A percentile compares a stretch with the other conserved stretches of the same genome.
Conservation (phyloP, 23 red algal species). For the Gracilariopsis chorda region DNA sequence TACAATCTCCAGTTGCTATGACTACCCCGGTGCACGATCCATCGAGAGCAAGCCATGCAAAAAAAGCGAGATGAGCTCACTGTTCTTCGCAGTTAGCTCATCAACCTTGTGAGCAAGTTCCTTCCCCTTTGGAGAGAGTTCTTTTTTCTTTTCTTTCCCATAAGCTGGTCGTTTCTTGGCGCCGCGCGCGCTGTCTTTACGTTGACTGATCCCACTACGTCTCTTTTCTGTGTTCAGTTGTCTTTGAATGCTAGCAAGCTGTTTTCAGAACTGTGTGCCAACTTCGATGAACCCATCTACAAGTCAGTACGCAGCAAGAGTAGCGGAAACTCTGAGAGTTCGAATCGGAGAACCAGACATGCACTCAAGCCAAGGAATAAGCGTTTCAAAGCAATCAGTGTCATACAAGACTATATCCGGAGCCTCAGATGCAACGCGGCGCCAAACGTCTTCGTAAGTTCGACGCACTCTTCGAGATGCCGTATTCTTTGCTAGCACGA, state of each 20-base stretch:
- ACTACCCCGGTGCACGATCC: slow-evolving; percentile 50
- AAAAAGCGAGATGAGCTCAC: slow-evolving; percentile 70
- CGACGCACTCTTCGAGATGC: not conserved
- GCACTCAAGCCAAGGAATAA: slow-evolving; percentile 59
- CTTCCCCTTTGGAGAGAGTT: slow-evolving; percentile 36
- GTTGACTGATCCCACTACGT: not conserved
- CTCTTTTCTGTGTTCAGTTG: slow-evolving; percentile 38
- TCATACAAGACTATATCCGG: slow-evolving; percentile 64
- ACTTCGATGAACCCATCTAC: slow-evolving; percentile 67
- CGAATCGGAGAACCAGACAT: slow-evolving; percentile 29
- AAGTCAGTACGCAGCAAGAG: slow-evolving; percentile 52
- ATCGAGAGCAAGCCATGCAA: slow-evolving; percentile 63
- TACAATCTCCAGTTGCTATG: slow-evolving; percentile 59
- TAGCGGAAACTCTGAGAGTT: slow-evolving; percentile 54
- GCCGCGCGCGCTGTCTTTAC: not conserved
- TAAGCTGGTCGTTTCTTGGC: not conserved
- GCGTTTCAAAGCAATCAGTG: slow-evolving; percentile 71
- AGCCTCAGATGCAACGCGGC: not conserved
- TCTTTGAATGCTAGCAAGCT: slow-evolving; percentile 54
- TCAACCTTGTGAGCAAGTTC: slow-evolving; percentile 52
- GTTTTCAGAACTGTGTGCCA: not conserved
- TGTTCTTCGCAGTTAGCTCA: slow-evolving; percentile 34
- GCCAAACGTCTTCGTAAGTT: slow-evolving; percentile 56
- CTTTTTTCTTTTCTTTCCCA: not conserved
- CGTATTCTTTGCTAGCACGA: slow-evolving; percentile 11